These are phyloP conservation scores for Aspergillus sp. DNA, from an alignment of 2,329 filamentous ascomycete species.

Conservation along the genomic window DNA sequence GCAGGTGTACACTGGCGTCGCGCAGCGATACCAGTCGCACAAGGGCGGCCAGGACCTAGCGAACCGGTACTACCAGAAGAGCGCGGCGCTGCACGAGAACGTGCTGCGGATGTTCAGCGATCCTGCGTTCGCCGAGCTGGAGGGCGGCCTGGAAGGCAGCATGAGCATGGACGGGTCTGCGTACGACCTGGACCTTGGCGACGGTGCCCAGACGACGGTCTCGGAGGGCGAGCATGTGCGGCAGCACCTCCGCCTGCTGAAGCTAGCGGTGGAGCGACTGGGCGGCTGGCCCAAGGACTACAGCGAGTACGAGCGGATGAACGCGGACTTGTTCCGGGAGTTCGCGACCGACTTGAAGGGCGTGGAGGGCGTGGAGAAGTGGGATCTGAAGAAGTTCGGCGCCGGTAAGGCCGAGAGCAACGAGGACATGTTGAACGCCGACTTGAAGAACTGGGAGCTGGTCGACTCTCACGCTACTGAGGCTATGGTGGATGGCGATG, in stretches of 20 bases:
- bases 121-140: conserved; percentile 21
- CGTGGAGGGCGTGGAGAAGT: conserved; percentile 40
- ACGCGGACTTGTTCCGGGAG: conserved; percentile 34
- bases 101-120: conserved; percentile 28
- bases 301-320: conserved; percentile 40
- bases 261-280: conserved; percentile 31
- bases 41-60: conserved; percentile 26
- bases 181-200: conserved; percentile 14
- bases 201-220: conserved; percentile 2
- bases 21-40: conserved; percentile 23
- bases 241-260: conserved; percentile 30
- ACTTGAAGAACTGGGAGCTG: conserved; percentile 1
- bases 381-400: conserved; percentile 39
- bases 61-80: conserved; percentile 32
- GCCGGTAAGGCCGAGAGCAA: conserved; percentile 35
- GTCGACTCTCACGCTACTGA: neutral
- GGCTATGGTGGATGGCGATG: too few relatives aligned
- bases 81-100: conserved; percentile 28
- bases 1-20: conserved; percentile 39
- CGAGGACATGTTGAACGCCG: conserved; percentile 16
- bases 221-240: conserved; percentile 20
- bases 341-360: conserved; percentile 34
- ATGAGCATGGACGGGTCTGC: conserved; percentile 13
- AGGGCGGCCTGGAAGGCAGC: conserved; percentile 7
- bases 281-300: conserved; percentile 40